Evolutionary conservation across 305 asterid species (phyloP).

Genomic region (Fraxinus sp.): DNA sequence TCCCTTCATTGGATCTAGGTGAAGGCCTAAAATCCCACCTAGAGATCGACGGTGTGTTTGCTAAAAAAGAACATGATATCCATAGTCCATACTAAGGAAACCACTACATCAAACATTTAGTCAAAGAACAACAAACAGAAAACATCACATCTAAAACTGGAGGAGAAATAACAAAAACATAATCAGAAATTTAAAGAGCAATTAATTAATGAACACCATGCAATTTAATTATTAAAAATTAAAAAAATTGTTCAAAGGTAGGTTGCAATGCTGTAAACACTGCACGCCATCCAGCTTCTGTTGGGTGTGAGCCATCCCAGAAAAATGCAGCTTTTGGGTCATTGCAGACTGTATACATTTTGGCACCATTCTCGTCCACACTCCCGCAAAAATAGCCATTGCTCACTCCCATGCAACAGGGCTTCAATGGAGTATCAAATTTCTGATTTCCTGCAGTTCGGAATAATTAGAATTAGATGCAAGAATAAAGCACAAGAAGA

Average conservation of each 20-base stretch:
- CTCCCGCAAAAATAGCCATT: slow-evolving; percentile 43
- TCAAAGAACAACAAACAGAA: neutral
- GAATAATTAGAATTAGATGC: neutral
- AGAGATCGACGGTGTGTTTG: neutral
- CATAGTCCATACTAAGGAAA: neutral
- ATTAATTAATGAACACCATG: neutral
- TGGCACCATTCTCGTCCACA: slow-evolving; percentile 44
- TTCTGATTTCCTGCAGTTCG: slow-evolving; percentile 39
- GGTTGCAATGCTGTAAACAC: slow-evolving; percentile 39
- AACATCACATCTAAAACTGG: neutral
- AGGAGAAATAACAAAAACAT: neutral
- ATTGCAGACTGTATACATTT: slow-evolving; percentile 55
- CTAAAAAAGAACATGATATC: neutral
- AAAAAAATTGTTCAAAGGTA: slow-evolving; percentile 36
- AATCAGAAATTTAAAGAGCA: neutral
- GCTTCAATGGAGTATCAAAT: slow-evolving; percentile 65
- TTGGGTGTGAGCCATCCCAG: slow-evolving; percentile 77
- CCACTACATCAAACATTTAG: neutral
- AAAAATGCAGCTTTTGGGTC: slow-evolving; percentile 51
- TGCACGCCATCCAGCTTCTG: slow-evolving; percentile 74
- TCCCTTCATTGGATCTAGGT: neutral
- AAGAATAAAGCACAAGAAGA: neutral
- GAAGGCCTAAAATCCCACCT: neutral
- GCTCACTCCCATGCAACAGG: slow-evolving; percentile 60
- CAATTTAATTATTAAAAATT: neutral